Evolutionary conservation across 2,329 filamentous ascomycete species (phyloP), one percentile per base, ranked within the genome.

Genomic region (Exophiala oligosperma): DNA sequence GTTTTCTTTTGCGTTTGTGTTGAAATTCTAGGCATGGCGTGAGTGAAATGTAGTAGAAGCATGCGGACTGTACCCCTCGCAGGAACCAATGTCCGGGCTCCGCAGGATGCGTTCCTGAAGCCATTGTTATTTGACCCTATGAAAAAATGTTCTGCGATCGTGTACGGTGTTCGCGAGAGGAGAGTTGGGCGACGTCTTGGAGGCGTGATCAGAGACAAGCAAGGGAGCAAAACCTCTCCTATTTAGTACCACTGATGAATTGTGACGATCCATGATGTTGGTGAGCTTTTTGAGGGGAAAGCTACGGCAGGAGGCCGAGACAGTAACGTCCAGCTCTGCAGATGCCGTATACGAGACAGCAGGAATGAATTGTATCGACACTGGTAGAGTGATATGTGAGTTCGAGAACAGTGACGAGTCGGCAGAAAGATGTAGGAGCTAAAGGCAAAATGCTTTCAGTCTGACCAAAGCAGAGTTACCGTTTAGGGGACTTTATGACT

Each of bases 1-100:
- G 83, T 73, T 84, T 87, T 57, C 88, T 82, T 72, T 88, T 88
- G 66, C 88, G 84, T 63, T 86, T 85, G 70, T 89, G 84, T 52
- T 82, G 81, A 60, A 88, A 83, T 65, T 90, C 84, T 56, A 86
- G 81, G 76, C 92, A 97, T 37, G 77, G 77, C 6, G 77, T 78
- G 62, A 76, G 79, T 52, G 75, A 74, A 62, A 72, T 72, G 63
- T 80, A 80, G 68, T 79, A 80, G 68, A 79, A 80, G 58, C 79
- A 72, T 35, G 77, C 78, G 26, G 77, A 80, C 68, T 80, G 78
- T 50, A 72, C 74, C 55, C 78, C 78, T 57, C 77, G 71, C 66
- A 72, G 77, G 66, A 80, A 74, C 77, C 77, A 80, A 47, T 65
- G 51, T 57, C 63, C 61, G 47, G 63, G 63, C 43, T 64, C 63